Conservation (phyloP, 257 asterid genomes). For the Solanum stenotomum region DNA sequence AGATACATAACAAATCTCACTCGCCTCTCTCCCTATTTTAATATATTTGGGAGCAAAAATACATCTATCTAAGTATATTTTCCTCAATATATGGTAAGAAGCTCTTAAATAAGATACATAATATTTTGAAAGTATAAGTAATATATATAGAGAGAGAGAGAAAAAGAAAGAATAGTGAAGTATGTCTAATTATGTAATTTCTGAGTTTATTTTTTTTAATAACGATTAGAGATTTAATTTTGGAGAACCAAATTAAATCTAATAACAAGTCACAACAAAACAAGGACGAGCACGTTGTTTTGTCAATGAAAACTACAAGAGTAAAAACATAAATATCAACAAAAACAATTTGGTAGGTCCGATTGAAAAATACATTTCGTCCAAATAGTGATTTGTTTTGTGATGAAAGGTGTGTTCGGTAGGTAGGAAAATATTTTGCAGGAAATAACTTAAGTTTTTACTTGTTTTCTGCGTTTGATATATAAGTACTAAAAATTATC, state of each 20-base stretch:
- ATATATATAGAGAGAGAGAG: too few species aligned
- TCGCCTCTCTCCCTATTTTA: neutral
- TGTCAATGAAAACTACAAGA: neutral
- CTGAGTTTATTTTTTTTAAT: neutral
- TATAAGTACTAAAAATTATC: neutral
- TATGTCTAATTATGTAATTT: neutral
- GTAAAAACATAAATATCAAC: neutral
- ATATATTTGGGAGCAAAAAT: neutral
- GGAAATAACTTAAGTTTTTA: neutral
- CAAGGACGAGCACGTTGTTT: neutral
- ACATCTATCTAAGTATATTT: too few species aligned
- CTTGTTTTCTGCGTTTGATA: accelerated
- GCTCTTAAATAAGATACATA: too few species aligned
- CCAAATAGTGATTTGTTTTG: neutral
- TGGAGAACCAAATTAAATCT: neutral
- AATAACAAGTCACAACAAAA: neutral
- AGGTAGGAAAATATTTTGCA: neutral
- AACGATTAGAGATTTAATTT: neutral
- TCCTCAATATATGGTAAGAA: too few species aligned
- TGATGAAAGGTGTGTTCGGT: neutral
- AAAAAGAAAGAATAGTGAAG: too few species aligned
- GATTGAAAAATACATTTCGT: neutral
- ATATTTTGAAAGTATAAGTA: too few species aligned
- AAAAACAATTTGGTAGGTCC: neutral
- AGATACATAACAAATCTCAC: neutral